Evolutionary conservation across 1,139 yeast species (phyloP).

Genomic region (Pichia terricola): DNA sequence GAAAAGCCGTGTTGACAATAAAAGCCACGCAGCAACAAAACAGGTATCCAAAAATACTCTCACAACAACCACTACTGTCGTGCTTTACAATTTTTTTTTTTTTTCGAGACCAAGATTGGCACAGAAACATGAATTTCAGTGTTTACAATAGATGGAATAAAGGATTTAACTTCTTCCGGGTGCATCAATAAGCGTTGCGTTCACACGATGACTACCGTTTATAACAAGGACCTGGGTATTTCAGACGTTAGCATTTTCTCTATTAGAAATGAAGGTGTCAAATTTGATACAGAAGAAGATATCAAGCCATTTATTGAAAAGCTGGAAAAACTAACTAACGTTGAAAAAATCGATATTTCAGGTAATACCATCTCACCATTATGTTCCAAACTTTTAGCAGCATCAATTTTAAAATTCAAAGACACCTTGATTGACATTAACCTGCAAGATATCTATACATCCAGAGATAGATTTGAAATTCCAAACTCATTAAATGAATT

Average conservation of each 20-base stretch:
- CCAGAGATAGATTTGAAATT: constrained; percentile 88
- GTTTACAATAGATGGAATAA: too few species aligned
- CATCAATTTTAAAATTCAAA: constrained; percentile 40
- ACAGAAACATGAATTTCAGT: too few species aligned
- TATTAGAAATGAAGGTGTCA: constrained; percentile 67
- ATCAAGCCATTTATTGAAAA: constrained; percentile 56
- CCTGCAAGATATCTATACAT: constrained; percentile 89
- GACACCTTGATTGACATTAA: constrained; percentile 55
- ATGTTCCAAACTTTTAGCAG: constrained; percentile 67
- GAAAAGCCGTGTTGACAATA: too few species aligned
- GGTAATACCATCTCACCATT: constrained; percentile 94
- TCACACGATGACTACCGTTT: constrained; percentile 24
- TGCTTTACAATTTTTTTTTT: too few species aligned
- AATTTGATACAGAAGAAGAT: constrained; percentile 65
- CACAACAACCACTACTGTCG: too few species aligned
- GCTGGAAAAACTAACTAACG: constrained; percentile 30
- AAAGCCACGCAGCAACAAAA: too few species aligned
- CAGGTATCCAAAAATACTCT: too few species aligned
- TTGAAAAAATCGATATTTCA: constrained; percentile 65
- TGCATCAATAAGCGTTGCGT: too few species aligned
- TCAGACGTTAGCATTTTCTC: constrained; percentile 30
- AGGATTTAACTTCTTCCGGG: too few species aligned
- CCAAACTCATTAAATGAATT: constrained; percentile 70
- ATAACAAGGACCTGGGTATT: constrained; percentile 24
- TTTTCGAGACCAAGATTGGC: too few species aligned